A percentile compares a stretch with the other conserved stretches of the same genome.
Evolutionary conservation across 2,329 filamentous ascomycete genomes (phyloP).

Genomic region (Clonostachys solani): DNA sequence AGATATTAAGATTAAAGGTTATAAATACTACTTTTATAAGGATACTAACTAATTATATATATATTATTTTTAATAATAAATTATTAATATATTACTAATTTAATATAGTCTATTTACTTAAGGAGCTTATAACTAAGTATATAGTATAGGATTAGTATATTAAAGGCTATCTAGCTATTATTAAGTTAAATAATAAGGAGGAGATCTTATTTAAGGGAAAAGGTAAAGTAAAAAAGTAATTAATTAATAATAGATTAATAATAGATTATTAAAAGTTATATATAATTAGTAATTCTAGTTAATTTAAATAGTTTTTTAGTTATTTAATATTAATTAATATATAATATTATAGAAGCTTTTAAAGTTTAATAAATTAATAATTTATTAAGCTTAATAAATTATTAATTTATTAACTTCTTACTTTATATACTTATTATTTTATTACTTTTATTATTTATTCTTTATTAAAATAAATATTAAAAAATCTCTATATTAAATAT

Average conservation of each 20-base stretch:
- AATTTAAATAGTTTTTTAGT: conserved; percentile 12
- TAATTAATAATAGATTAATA: conserved; percentile 10
- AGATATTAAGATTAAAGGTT: conserved; percentile 1
- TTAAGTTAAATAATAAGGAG: conserved; percentile 14
- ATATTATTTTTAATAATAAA: conserved; percentile 6
- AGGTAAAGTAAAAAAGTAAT: too few species aligned
- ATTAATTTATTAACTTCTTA: conserved; percentile 4
- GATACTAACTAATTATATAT: conserved; percentile 1
- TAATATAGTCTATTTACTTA: conserved; percentile 2
- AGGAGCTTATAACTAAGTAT: conserved; percentile 8
- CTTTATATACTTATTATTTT: background rate
- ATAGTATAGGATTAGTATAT: conserved; percentile 6
- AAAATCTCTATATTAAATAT: background rate
- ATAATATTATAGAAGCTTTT: background rate
- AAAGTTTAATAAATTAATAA: background rate
- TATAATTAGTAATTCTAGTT: conserved; percentile 20
- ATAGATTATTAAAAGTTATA: conserved; percentile 18
- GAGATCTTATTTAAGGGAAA: too few species aligned
- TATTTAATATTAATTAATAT: background rate
- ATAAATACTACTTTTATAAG: conserved; percentile 1
- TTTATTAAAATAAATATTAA: background rate
- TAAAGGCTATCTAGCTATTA: conserved; percentile 2
- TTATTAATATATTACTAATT: conserved; percentile 1
- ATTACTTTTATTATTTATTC: background rate
- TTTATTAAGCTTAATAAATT: conserved; percentile 3